Conservation (phyloP, 768 basidiomycete species). For the Tulasnella sp. region DNA sequence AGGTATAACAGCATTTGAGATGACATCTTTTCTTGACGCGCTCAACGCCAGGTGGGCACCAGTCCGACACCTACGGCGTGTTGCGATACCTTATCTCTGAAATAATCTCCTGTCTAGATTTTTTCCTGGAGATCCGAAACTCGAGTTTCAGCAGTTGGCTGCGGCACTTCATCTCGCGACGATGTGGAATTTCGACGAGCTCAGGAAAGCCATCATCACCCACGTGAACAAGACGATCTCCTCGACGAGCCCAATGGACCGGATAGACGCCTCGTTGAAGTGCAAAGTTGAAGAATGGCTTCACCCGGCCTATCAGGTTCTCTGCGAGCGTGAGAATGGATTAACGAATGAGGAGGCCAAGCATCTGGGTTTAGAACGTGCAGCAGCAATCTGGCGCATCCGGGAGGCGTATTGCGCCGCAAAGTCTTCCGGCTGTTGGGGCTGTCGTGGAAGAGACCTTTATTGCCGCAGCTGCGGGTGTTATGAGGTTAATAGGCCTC, state of each 20-base stretch:
- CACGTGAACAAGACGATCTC: not conserved
- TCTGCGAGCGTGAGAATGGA: not conserved
- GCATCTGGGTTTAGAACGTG: slow-evolving; percentile 5
- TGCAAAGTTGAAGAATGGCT: slow-evolving; percentile 28
- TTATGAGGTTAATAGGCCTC: no score
- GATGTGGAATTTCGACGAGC: slow-evolving; percentile 28
- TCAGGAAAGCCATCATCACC: not conserved
- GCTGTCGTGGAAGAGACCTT: not conserved
- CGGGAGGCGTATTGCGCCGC: not conserved
- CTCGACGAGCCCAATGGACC: not conserved
- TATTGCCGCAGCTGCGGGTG: not conserved
- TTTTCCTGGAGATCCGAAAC: not conserved
- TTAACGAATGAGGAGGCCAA: not conserved
- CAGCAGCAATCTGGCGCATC: slow-evolving; percentile 15
- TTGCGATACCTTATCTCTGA: not conserved
- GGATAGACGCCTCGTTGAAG: slow-evolving; percentile 16
- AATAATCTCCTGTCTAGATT: not conserved
- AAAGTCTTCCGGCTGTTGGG: no score
- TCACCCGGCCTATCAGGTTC: slow-evolving; percentile 5
- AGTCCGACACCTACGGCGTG: no score
- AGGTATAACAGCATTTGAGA: slow-evolving; percentile 8
- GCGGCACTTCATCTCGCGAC: slow-evolving; percentile 25
- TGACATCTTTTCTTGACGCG: not conserved
- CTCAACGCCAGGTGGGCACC: slow-evolving; percentile 13
- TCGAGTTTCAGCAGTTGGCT: not conserved